Evolutionary conservation across 371 early-diverging fungal genomes (phyloP), one percentile per base, ranked within the genome.

Genomic region (Mucor piriformis): DNA sequence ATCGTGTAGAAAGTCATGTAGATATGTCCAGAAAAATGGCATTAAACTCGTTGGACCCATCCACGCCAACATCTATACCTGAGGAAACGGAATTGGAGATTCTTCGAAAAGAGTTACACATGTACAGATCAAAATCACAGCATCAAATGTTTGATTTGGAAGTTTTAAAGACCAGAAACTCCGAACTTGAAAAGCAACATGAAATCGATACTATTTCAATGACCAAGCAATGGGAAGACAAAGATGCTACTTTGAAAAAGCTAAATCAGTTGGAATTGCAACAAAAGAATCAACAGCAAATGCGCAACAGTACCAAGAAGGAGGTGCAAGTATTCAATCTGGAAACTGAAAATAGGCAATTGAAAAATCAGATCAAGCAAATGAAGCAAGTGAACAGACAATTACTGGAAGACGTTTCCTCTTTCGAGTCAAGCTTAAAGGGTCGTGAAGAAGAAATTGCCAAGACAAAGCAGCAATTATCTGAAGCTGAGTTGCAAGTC

Each of bases 81-180:
- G 12, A 37, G 15, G 49, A 34, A 52, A 58, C 24, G 12, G 23
- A 33, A 1, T 12, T 51, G 35, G 52, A 35, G 8, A 27, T 11
- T 13, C 6, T 46, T 6, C 16, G 52, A 35, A 59, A 66, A 46
- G 65, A 75, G 35, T 25, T 72, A 10, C 57, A 55, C 15, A 46
- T 27, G 2, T 59, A 52, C 24, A 57, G 51, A 18, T 32, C 49
- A 7, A 63, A 63, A 15, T 25, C 63, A 37, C 57, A 74, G 25
- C 52, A 61, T 0, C 69, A 73, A 29, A 20, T 64, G 11, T 56
- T 69, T 49, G 74, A 73, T 6, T 38, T 67, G 27, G 72, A 73
- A 23, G 29, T 59, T 3, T 34, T 67, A 10, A 63, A 55, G 20
- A 44, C 55, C 10, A 42, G 61, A 33, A 57, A 62, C 15, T 11